Evolutionary conservation across 2,329 filamentous ascomycete species (phyloP), one percentile per base, ranked within the genome.

Genomic region (Aspergillus brunneoviolaceus): DNA sequence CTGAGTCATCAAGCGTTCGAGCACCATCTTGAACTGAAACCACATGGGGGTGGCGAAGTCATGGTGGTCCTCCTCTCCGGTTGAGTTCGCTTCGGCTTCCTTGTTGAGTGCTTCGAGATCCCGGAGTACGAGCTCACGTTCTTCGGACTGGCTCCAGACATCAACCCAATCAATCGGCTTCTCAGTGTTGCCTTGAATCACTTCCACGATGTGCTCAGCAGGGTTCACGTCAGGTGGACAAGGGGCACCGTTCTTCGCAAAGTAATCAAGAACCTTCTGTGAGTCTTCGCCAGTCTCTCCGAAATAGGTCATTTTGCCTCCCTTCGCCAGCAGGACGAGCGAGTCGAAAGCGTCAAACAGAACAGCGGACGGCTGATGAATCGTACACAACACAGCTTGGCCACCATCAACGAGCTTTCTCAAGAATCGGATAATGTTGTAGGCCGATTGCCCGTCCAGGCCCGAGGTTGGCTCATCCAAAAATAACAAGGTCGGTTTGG

Each of bases 331-430:
- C 1, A 90, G 77, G 0, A 90, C 77, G 0, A 90, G 81, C 0
- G 82, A 83, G 63, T 90, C 88, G 60, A 90, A 90, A 33, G 87
- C 81, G 9, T 85, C 81, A 57, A 90, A 89, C 0, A 90, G 77
- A 10, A 86, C 82, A 0, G 86, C 85, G 1, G 86, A 88, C 0
- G 88, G 88, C 71, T 90, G 88, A 65, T 90, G 88, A 47, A 90
- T 90, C 0, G 88, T 90, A 61, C 73, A 75, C 1, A 90, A 76
- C 1, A 90, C 84, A 4, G 88, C 87, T 66, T 90, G 88, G 0
- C 88, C 88, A 2, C 82, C 82, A 52, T 85, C 83, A 7, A 87
- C 87, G 0, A 90, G 79, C 70, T 89, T 89, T 11, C 86, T 80
- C 19, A 90, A 70, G 74, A 90, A 89, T 0, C 86, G 83, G 5